Conservation (phyloP, 441 rosid genomes). For the Mallotus japonicus region DNA sequence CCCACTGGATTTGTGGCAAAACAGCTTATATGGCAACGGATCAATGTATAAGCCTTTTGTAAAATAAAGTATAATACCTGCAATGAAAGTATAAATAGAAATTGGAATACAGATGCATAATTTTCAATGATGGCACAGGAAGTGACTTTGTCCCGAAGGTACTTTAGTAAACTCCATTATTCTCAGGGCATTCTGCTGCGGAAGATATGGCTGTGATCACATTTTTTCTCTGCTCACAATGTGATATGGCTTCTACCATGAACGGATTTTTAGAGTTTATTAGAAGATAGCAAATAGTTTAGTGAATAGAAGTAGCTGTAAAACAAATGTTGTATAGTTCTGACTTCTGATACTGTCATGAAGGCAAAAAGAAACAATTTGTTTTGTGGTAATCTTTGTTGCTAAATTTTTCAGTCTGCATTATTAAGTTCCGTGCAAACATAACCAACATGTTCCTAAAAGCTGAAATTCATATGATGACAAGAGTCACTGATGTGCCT, state of each 20-base stretch:
- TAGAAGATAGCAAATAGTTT: not conserved
- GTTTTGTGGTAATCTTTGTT: not conserved
- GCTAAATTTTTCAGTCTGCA: not conserved
- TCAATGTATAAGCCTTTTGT: not conserved
- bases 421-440: not conserved
- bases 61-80: not conserved
- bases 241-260: slow-evolving; percentile 3
- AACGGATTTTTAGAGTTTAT: not conserved
- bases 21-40: not conserved
- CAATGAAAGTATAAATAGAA: not conserved
- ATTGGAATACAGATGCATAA: not conserved
- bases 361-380: not conserved
- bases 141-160: not conserved
- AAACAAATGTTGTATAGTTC: not conserved
- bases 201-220: too few species aligned
- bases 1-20: not conserved
- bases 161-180: not conserved
- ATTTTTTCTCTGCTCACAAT: not conserved
- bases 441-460: not conserved
- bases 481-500: too few species aligned
- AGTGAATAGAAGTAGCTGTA: not conserved
- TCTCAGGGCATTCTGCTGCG: too few species aligned
- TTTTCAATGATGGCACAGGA: too few species aligned
- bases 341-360: not conserved
- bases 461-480: too few species aligned